A percentile compares a stretch with the other conserved stretches of the same genome.
phyloP scores from a whole-genome alignment of 1,139 yeast species.

The Lodderomyces jiufengensis region DNA sequence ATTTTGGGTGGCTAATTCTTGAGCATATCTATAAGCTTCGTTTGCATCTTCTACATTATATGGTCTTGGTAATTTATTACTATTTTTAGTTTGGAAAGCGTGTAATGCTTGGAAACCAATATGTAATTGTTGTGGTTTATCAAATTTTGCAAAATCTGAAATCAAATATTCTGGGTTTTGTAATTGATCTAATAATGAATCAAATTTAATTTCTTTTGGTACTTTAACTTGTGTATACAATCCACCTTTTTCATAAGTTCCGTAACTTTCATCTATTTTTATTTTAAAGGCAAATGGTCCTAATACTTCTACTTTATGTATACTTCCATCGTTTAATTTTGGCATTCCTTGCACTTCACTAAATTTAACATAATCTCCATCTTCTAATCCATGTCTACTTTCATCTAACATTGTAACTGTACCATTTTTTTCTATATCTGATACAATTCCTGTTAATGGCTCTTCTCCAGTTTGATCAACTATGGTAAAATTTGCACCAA shows the following conservation, averaged over 20 bases:
- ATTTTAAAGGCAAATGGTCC: constrained; percentile 93
- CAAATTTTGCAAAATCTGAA: constrained; percentile 92
- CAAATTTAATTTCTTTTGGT: constrained; percentile 62
- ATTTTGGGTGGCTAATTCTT: constrained; percentile 55
- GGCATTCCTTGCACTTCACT: constrained; percentile 79
- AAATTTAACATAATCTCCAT: constrained; percentile 85
- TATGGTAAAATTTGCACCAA: constrained; percentile 77
- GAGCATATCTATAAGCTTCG: constrained; percentile 59
- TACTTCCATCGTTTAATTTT: constrained; percentile 64
- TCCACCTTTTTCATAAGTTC: constrained; percentile 79
- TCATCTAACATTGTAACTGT: constrained; percentile 91
- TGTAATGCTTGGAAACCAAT: constrained; percentile 89
- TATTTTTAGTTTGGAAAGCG: constrained; percentile 60
- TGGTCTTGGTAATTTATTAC: constrained; percentile 72
- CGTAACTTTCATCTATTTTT: constrained; percentile 49
- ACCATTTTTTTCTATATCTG: constrained; percentile 86
- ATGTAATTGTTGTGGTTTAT: constrained; percentile 86
- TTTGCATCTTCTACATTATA: constrained; percentile 70
- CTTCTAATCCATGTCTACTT: constrained; percentile 88
- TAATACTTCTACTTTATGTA: constrained; percentile 74
- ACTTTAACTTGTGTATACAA: constrained; percentile 88
- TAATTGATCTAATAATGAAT: constrained; percentile 63
- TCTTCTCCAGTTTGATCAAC: constrained; percentile 92
- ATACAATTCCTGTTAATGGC: constrained; percentile 79
- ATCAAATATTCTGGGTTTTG: constrained; percentile 71